phyloP scores from a whole-genome alignment of 2,329 filamentous ascomycete species.

The Elsinoe fawcettii region DNA sequence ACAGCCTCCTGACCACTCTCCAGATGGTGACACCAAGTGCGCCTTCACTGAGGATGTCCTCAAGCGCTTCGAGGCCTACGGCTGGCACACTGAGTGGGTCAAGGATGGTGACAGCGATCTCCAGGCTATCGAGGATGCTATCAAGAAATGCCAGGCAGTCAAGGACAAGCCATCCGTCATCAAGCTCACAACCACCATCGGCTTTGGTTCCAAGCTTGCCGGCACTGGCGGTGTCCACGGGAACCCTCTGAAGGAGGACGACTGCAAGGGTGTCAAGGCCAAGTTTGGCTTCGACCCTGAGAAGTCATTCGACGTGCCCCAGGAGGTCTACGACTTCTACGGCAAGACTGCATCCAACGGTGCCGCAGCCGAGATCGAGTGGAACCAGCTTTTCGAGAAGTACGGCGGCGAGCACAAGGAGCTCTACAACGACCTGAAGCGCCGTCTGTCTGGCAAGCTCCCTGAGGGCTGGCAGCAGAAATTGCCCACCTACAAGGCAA shows the following conservation, averaged over 20 bases:
- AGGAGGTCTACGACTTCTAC: conserved; percentile 90
- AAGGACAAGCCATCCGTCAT: conserved; percentile 96
- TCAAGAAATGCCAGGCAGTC: conserved; percentile 75
- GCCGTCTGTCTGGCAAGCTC: conserved; percentile 73
- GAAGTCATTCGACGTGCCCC: conserved; percentile 84
- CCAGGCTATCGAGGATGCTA: conserved; percentile 76
- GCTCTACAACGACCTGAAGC: conserved; percentile 71
- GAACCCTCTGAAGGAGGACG: conserved; percentile 88
- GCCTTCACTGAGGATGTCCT: conserved; percentile 95
- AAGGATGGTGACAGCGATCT: conserved; percentile 84
- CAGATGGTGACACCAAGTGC: conserved; percentile 88
- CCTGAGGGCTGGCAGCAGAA: conserved; percentile 94
- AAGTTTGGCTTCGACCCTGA: conserved; percentile 96
- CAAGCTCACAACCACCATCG: conserved; percentile 95
- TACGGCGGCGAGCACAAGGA: conserved; percentile 71
- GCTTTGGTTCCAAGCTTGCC: conserved; percentile 86
- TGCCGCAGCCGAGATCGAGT: conserved; percentile 84
- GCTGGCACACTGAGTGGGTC: conserved; percentile 85
- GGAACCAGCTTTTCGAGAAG: conserved; percentile 87
- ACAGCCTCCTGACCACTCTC: background rate
- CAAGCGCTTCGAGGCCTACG: conserved; percentile 93
- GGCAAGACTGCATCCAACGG: conserved; percentile 76
- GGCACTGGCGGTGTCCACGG: conserved; percentile 95
- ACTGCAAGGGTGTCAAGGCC: conserved; percentile 86
- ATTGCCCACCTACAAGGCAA: conserved; percentile 82